Evolutionary conservation across 768 basidiomycete genomes (phyloP), one percentile per base, ranked within the genome.

Genomic region (Termitomyces sp.): DNA sequence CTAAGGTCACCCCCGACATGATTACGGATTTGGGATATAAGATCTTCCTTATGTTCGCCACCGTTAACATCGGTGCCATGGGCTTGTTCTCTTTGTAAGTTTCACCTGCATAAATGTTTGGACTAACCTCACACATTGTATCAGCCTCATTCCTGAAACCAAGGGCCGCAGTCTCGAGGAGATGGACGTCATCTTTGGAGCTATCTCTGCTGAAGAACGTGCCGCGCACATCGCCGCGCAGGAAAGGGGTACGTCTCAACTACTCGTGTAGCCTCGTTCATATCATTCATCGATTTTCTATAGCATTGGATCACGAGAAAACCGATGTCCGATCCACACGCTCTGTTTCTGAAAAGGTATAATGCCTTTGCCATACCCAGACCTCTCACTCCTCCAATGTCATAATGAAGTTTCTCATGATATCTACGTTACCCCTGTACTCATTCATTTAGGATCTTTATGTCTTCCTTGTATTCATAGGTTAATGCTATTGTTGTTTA

Each of bases 61-160:
- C 88, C 23, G 80, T 92, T 70, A 89, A 92, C 70, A 75, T 90
- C 40, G 82, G 75, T 34, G 89, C 80, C 17, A 87, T 90, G 85
- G 84, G 74, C 31, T 67, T 75, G 12, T 91, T 92, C 69, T 74
- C 88, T 0, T 66, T 86, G 85, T 89, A 59, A 63, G 80, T 21
- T 4, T 51, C 3, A 27, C 25, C 27, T 0, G 17, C 40, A 2
- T 4, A 19, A 29, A 44, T 5, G 5, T 31, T 5, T 27, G 11
- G 19, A 32, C 38, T 25, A 69, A 5, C 38, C 8, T 40, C 27
- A 48, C 25, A n/a, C 25, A 1, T 47, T 23, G 43, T 35, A 41
- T 27, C 16, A 23, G 82, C 3, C 51, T 84, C 46, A 79, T 86
- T 53, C 85, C 84, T 0, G 85, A 86, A 66, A 86, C 84, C 16